Evolutionary conservation across 208 protist genomes (phyloP).

Genomic region (Naegleria gruberi): DNA sequence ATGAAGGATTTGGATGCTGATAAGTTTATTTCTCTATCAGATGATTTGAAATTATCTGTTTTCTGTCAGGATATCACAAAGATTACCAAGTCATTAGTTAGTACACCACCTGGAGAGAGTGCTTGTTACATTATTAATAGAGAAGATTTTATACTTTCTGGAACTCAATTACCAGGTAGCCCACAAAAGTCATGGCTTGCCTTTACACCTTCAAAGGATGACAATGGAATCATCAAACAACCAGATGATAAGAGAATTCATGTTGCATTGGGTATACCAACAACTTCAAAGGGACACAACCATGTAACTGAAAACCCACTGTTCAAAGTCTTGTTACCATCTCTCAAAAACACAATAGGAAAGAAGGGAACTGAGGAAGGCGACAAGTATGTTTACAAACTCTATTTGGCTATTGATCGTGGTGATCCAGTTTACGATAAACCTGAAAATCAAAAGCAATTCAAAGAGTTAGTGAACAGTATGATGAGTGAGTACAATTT

Average conservation of each 20-base stretch:
- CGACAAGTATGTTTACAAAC: neutral
- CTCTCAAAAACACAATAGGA: neutral
- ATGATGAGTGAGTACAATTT: neutral
- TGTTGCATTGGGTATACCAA: neutral
- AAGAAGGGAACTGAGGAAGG: neutral
- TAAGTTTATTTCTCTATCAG: neutral
- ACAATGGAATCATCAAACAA: neutral
- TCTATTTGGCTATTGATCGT: constrained; percentile 4
- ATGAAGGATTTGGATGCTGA: neutral
- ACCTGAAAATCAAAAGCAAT: neutral
- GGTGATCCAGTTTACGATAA: neutral
- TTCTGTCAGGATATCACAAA: neutral
- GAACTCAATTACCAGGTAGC: neutral
- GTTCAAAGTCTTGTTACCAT: neutral
- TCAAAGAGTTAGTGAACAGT: neutral
- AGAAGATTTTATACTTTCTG: constrained; percentile 4
- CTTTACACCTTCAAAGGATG: neutral
- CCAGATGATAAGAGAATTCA: neutral
- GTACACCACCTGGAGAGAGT: neutral
- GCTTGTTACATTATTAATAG: neutral
- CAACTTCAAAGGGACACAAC: neutral
- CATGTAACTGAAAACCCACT: neutral
- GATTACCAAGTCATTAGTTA: no score
- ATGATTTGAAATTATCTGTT: neutral
- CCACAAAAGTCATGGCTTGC: neutral